Percentiles rank a stretch among this genome's conserved stretches.
These are phyloP conservation scores for Linderina pennispora DNA, from an alignment of 192 early-diverging fungal genomes.

Conservation along the genomic window DNA sequence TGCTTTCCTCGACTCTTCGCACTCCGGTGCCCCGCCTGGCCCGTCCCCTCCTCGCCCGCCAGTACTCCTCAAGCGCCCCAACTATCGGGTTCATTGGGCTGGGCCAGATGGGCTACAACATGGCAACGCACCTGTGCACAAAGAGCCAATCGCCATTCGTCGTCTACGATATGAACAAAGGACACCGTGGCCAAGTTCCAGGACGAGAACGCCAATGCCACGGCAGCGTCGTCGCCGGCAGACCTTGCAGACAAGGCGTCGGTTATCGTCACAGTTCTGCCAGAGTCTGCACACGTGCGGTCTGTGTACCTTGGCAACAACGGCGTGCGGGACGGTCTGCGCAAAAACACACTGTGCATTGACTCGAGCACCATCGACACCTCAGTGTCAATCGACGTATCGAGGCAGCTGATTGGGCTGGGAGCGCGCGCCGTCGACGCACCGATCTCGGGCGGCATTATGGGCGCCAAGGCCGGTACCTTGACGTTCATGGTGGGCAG, in stretches of 20 bases:
- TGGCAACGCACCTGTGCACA: slow-evolving; percentile 80
- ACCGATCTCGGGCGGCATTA: slow-evolving; percentile 91
- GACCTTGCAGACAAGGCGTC: slow-evolving; percentile 66
- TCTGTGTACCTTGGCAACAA: slow-evolving; percentile 74
- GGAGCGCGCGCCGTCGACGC: slow-evolving; percentile 76
- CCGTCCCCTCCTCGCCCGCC: too few relatives aligned
- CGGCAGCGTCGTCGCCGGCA: slow-evolving; percentile 53
- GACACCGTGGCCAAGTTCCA: slow-evolving; percentile 53
- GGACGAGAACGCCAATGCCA: slow-evolving; percentile 38
- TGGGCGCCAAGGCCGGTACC: slow-evolving; percentile 81
- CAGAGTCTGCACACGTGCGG: slow-evolving; percentile 74
- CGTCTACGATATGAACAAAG: slow-evolving; percentile 66
- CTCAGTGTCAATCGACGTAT: slow-evolving; percentile 65
- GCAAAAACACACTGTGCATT: slow-evolving; percentile 55
- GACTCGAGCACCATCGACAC: slow-evolving; percentile 95
- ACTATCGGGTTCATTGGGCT: slow-evolving; percentile 64
- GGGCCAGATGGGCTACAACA: slow-evolving; percentile 88
- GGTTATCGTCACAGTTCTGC: slow-evolving; percentile 89
- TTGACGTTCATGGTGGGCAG: slow-evolving; percentile 97
- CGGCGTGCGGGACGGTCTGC: slow-evolving; percentile 55
- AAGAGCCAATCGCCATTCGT: slow-evolving; percentile 55
- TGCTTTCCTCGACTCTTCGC: too few relatives aligned
- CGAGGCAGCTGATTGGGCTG: slow-evolving; percentile 51
- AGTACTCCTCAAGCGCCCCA: too few relatives aligned
- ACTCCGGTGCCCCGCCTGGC: too few relatives aligned